Evolutionary conservation across 768 basidiomycete genomes (phyloP).

Genomic region (Lentinus brumalis): DNA sequence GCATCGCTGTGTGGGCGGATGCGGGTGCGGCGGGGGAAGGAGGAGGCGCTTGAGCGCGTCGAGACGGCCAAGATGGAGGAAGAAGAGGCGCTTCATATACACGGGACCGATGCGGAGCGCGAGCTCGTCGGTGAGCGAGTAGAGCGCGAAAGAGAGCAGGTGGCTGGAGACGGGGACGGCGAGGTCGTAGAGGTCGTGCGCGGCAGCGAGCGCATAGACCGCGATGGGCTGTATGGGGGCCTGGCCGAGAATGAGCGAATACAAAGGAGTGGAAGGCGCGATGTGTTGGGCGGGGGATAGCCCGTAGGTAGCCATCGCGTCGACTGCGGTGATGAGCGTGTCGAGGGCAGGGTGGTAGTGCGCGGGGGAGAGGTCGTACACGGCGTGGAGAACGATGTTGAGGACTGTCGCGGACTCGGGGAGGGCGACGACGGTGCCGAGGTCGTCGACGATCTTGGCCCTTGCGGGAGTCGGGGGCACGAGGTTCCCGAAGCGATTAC

Average conservation of each 20-base stretch:
- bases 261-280: slow-evolving; percentile 55
- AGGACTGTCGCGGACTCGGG: slow-evolving; percentile 62
- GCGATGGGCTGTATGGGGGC: slow-evolving; percentile 72
- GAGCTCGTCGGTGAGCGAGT: slow-evolving; percentile 69
- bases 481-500: slow-evolving; percentile 63
- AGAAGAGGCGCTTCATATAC: slow-evolving; percentile 81
- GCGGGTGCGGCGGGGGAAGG: slow-evolving; percentile 72
- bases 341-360: slow-evolving; percentile 74
- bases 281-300: slow-evolving; percentile 51
- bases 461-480: slow-evolving; percentile 45
- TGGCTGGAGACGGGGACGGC: slow-evolving; percentile 77
- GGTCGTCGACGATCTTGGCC: slow-evolving; percentile 36
- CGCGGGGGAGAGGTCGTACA: slow-evolving; percentile 73
- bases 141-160: slow-evolving; percentile 70
- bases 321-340: slow-evolving; percentile 56
- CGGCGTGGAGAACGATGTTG: slow-evolving; percentile 71
- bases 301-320: slow-evolving; percentile 61
- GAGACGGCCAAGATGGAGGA: slow-evolving; percentile 78
- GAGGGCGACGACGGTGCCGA: slow-evolving; percentile 58
- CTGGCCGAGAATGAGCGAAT: slow-evolving; percentile 60
- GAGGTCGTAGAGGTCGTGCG: slow-evolving; percentile 67
- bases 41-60: slow-evolving; percentile 83
- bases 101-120: slow-evolving; percentile 69
- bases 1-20: slow-evolving; percentile 68
- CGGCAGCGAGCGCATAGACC: slow-evolving; percentile 71